Base-by-base conservation (phyloP, 2,329 filamentous ascomycete genomes). In the Microascus cirrosus region DNA sequence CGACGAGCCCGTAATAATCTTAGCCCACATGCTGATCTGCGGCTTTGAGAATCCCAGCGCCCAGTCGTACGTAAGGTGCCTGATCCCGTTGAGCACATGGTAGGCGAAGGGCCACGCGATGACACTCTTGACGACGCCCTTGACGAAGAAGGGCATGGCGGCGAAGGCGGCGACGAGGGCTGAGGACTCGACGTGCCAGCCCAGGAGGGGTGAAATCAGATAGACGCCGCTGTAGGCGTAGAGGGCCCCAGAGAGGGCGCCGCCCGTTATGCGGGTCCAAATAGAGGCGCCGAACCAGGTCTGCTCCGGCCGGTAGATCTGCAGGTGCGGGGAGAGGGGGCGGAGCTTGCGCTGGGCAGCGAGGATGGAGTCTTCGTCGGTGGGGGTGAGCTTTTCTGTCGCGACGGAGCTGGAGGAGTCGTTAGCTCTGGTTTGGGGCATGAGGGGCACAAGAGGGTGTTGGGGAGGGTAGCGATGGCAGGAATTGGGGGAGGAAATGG, bases 271-370 rank as follows among this genome's bases (percentile, higher is more conserved):
- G 67, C 92, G 90, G 77, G 91, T 89, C 74, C 89, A 80, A 63
- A 80, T 79, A 59, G 78, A 84, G 65, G 84, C 85, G 64, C 80
- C 79, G 72, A 89, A 86, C 86, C 86, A 96, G 65, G 90, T 94
- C 75, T 96, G 88, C 73, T 90, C 84, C 60, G 87, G 82, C 71
- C 84, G 81, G 84, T 96, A 96, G 81, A 95, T 92, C 68, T 75
- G 71, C 62, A 96, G 83, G 70, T 96, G 91, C 58, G 92, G 92
- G 53, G 90, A 81, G 66, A 96, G 80, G 69, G 92, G 92, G 56
- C 92, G 92, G 68, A 80, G 74, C 58, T 86, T 80, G 67, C 92
- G 92, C 78, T 96, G 92, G 68, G 83, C 77, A 67, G 82, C 85
- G 69, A 96, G 89, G 73, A 95, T 83, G 64, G 80, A 69, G 63